Evolutionary conservation across 1,284 basidiomycete species (phyloP).

Genomic region (Trichosporon faecale): DNA sequence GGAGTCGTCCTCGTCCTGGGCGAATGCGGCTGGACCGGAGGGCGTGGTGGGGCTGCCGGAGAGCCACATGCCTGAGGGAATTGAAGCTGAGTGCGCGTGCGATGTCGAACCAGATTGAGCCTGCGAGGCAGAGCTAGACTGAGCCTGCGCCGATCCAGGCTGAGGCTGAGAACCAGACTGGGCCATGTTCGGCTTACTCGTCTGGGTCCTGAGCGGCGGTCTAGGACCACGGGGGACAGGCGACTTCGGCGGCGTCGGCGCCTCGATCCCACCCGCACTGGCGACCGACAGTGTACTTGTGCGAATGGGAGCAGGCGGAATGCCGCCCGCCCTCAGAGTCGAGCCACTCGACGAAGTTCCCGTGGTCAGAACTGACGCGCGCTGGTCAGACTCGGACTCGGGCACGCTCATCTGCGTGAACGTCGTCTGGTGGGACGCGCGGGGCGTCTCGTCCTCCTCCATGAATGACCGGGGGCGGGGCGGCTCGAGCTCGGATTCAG

Average conservation of each 20-base stretch:
- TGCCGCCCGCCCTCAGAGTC: not conserved
- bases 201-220: not conserved
- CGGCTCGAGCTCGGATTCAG: not conserved
- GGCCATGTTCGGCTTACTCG: not conserved
- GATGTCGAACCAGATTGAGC: too few species aligned
- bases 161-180: not conserved
- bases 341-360: not conserved
- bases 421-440: not conserved
- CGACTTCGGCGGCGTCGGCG: not conserved
- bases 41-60: not conserved
- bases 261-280: not conserved
- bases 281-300: not conserved
- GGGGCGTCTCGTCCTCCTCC: conserved; percentile 1
- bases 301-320: not conserved
- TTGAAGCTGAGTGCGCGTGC: not conserved
- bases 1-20: not conserved
- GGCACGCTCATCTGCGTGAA: not conserved
- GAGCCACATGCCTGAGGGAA: conserved; percentile 3
- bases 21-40: too few species aligned
- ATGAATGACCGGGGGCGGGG: not conserved
- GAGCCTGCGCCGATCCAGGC: too few species aligned
- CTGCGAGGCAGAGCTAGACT: too few species aligned
- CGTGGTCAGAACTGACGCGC: not conserved
- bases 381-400: not conserved
- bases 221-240: not conserved